phyloP scores from a whole-genome alignment of 1,284 basidiomycete species.

The Irpex sp. region DNA sequence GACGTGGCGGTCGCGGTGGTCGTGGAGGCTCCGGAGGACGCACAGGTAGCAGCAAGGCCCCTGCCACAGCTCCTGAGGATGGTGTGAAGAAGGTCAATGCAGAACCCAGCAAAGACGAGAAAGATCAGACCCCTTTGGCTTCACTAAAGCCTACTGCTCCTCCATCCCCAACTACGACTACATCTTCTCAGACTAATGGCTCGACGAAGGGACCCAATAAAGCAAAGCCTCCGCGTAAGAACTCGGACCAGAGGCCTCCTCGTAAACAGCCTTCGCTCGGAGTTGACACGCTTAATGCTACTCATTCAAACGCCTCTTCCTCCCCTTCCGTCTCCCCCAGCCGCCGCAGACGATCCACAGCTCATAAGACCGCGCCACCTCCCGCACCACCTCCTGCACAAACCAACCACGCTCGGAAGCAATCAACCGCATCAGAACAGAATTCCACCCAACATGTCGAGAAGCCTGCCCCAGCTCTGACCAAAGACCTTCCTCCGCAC shows the following conservation, averaged over 20 bases:
- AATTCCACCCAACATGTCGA: constrained; percentile 11
- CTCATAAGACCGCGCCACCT: constrained; percentile 10
- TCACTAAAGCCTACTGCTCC: constrained; percentile 30
- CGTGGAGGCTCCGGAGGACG: constrained; percentile 33
- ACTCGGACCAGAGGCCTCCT: constrained; percentile 20
- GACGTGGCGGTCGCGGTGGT: constrained; percentile 20
- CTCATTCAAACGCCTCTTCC: constrained; percentile 11
- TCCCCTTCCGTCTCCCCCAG: constrained; percentile 16
- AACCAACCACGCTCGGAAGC: constrained; percentile 17
- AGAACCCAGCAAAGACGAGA: background rate
- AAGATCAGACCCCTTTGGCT: constrained; percentile 18
- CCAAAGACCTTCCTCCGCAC: constrained; percentile 60
- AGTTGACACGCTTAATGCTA: constrained; percentile 14
- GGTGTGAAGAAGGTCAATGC: constrained; percentile 13
- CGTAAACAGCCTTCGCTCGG: constrained; percentile 19
- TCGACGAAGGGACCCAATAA: constrained; percentile 14
- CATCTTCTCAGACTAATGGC: constrained; percentile 1
- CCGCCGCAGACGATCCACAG: constrained; percentile 25
- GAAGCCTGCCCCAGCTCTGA: constrained; percentile 15
- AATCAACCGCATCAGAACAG: constrained; percentile 21
- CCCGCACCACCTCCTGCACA: constrained; percentile 2
- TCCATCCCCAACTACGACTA: constrained; percentile 10
- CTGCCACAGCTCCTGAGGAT: background rate
- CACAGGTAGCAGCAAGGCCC: constrained; percentile 23
- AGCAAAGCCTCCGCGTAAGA: constrained; percentile 18